Evolutionary conservation across 345 rosid genomes (phyloP).

Genomic region (Jatropha curcas): DNA sequence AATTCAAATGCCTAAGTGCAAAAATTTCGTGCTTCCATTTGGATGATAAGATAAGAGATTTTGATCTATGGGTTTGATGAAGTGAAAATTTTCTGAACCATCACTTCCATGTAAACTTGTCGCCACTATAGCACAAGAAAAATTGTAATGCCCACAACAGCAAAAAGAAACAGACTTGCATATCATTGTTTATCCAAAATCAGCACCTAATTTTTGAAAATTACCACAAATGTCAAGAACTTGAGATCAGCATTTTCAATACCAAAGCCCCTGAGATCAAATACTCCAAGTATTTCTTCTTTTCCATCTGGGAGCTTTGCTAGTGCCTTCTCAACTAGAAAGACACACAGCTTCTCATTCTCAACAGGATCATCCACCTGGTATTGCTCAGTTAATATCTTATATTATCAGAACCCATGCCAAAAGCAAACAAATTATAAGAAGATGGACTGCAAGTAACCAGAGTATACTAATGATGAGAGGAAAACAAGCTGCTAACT

Average conservation of each 20-base stretch:
- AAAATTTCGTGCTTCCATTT: not conserved
- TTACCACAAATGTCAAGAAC: slow-evolving; percentile 80
- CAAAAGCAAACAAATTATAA: not conserved
- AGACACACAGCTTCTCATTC: slow-evolving; percentile 74
- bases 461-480: not conserved
- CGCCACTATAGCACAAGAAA: not conserved
- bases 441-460: not conserved
- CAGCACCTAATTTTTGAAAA: not conserved
- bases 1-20: not conserved
- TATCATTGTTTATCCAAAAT: slow-evolving; percentile 4
- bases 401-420: slow-evolving; percentile 4
- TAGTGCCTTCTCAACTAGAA: slow-evolving; percentile 74
- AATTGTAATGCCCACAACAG: not conserved
- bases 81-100: not conserved
- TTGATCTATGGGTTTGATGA: no score
- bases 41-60: not conserved
- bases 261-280: slow-evolving; percentile 79
- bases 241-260: slow-evolving; percentile 68
- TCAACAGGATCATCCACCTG: slow-evolving; percentile 73
- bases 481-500: slow-evolving; percentile 1
- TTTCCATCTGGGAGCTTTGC: slow-evolving; percentile 67
- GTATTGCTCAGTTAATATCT: slow-evolving; percentile 11
- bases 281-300: slow-evolving; percentile 68
- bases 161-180: not conserved
- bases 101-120: not conserved